Evolutionary conservation across 2,329 filamentous ascomycete genomes (phyloP).

Genomic region (Trichothecium sympodiale): DNA sequence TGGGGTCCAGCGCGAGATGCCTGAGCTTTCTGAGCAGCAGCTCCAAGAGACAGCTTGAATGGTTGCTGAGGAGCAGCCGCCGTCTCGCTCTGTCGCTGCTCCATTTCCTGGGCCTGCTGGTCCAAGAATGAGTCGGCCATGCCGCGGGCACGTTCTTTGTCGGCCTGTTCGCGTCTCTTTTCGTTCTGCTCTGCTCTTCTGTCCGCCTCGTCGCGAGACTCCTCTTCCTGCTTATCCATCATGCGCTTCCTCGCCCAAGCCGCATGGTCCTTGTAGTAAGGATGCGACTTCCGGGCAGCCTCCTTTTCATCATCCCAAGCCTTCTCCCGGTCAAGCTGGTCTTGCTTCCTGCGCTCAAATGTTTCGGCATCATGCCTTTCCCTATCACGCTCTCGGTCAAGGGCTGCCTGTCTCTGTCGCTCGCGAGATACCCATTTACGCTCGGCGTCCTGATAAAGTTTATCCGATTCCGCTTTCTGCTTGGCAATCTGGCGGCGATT

Average conservation of each 20-base stretch:
- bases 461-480: slow-evolving; percentile 65
- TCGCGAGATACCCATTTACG: slow-evolving; percentile 87
- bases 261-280: slow-evolving; percentile 81
- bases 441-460: slow-evolving; percentile 74
- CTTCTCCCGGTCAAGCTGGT: slow-evolving; percentile 50
- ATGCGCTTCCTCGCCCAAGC: slow-evolving; percentile 77
- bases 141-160: slow-evolving; percentile 67
- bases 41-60: slow-evolving; percentile 89
- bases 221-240: slow-evolving; percentile 62
- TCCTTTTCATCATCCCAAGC: slow-evolving; percentile 92
- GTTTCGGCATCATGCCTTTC: slow-evolving; percentile 65
- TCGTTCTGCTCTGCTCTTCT: slow-evolving; percentile 70
- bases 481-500: slow-evolving; percentile 61
- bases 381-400: slow-evolving; percentile 74
- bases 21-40: slow-evolving; percentile 65
- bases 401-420: slow-evolving; percentile 67
- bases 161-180: slow-evolving; percentile 53
- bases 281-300: slow-evolving; percentile 55
- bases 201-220: slow-evolving; percentile 70
- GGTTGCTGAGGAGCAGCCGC: slow-evolving; percentile 50
- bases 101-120: slow-evolving; percentile 69
- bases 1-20: slow-evolving; percentile 43
- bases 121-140: slow-evolving; percentile 89
- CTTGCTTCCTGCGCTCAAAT: slow-evolving; percentile 53
- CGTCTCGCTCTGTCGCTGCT: slow-evolving; percentile 27